Evolutionary conservation across 371 early-diverging fungal species (phyloP).

Genomic region (Actinomucor elegans): DNA sequence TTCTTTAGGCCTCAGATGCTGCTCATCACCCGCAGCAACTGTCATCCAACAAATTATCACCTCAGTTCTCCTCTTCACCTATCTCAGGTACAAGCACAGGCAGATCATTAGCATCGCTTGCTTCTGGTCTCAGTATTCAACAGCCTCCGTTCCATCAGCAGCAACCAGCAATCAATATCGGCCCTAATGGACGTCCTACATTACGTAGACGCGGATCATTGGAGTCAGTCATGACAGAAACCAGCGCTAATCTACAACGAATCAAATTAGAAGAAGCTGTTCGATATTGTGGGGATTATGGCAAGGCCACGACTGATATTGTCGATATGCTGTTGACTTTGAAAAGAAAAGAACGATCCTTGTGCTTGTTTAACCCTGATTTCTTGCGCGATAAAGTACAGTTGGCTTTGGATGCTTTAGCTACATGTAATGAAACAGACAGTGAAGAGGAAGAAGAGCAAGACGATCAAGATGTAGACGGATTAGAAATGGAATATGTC

Average conservation of each 20-base stretch:
- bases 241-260: slow-evolving; percentile 37
- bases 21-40: background rate
- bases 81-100: slow-evolving; percentile 37
- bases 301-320: slow-evolving; percentile 35
- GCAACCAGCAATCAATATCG: background rate
- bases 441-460: slow-evolving; percentile 17
- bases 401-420: slow-evolving; percentile 44
- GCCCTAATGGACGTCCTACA: slow-evolving; percentile 27
- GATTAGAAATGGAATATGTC: slow-evolving; percentile 4
- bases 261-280: slow-evolving; percentile 46
- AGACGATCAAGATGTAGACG: background rate
- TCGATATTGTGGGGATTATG: slow-evolving; percentile 35
- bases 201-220: slow-evolving; percentile 43
- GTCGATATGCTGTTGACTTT: slow-evolving; percentile 53
- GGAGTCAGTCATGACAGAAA: slow-evolving; percentile 51
- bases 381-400: slow-evolving; percentile 45
- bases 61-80: slow-evolving; percentile 36
- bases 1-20: background rate
- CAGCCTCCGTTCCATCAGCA: slow-evolving; percentile 11
- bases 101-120: slow-evolving; percentile 37
- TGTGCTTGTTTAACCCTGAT: slow-evolving; percentile 53
- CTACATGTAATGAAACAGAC: slow-evolving; percentile 33
- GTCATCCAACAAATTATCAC: slow-evolving; percentile 17
- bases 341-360: slow-evolving; percentile 45
- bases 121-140: slow-evolving; percentile 41